Base-by-base conservation (phyloP, 73 alveolate species). In the Urostyla sp. region DNA sequence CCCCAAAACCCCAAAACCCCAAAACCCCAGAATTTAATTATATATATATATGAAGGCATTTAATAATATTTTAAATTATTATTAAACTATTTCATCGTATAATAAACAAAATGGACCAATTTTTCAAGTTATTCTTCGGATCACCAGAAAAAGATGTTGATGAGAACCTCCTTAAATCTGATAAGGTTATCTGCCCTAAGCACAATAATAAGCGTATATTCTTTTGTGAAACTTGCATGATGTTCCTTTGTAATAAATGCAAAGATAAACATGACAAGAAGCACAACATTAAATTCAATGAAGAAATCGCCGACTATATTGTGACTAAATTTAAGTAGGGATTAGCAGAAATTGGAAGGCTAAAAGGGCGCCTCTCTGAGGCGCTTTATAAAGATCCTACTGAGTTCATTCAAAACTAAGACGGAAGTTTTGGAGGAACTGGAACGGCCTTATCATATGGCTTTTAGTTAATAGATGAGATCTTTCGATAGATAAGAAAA, bases 191-290 rank as follows among this genome's bases (percentile, higher is more conserved):
- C 16, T 63, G 79, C 45, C 16, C 30, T 18, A 37, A 43, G 2
- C 79, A 63, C 44, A 63, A 38, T 24, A 7, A 24, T 43, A 63
- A 63, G 43, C 20, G 15, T 13, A 63, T 60, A 4, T 63, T 63
- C 79, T 63, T 63, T 63, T 63, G 79, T 40, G 79, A 63, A 37
- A 60, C 37, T 4, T 63, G 79, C 36, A 16, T 63, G 24, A 21
- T 63, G 3, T 57, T 43, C 37, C 28, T 63, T 21, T 63, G 79
- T 46, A 43, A 43, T 40, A 63, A 57, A 15, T 63, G 79, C 60
- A 63, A 60, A 43, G 79, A 63, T n/a, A 38, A 63, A 48, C 79
- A 63, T 63, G 79, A 63, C 20, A 63, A 48, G 44, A 32, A 32
- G 3, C 79, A 63, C 44, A 1, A 43, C 6, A 43, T 63, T 6